A percentile compares a stretch with the other conserved stretches of the same genome.
Conservation (phyloP, 139 green algal genomes). For the Coccomyxa sp. region DNA sequence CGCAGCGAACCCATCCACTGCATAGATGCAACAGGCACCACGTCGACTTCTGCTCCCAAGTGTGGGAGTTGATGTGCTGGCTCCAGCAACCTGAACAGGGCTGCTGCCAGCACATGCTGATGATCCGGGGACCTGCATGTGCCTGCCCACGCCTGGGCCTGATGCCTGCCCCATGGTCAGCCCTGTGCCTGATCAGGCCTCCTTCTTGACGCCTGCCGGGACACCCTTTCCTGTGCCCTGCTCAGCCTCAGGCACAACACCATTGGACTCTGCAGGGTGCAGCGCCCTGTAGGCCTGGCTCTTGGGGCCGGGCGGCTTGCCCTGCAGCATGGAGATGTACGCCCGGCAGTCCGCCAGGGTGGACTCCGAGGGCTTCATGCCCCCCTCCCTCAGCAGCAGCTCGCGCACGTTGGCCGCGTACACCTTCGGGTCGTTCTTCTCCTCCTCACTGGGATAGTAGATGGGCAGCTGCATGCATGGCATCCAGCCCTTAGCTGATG, state of each 20-base stretch:
- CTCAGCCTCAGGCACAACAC: not conserved
- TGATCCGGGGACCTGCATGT: no score
- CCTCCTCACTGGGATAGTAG: slow-evolving; percentile 65
- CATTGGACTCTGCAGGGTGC: not conserved
- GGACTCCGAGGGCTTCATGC: not conserved
- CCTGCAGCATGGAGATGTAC: slow-evolving; percentile 11
- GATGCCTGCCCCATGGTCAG: no score
- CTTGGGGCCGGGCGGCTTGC: not conserved
- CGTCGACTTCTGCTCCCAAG: no score
- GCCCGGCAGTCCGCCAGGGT: not conserved
- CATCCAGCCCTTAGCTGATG: no score
- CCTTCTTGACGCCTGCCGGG: not conserved
- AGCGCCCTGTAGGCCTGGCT: not conserved
- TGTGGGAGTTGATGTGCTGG: no score
- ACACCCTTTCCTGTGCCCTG: not conserved
- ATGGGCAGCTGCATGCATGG: slow-evolving; percentile 66
- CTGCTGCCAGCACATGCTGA: no score
- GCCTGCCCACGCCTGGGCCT: no score
- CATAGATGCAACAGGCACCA: no score
- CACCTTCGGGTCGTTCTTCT: slow-evolving; percentile 56
- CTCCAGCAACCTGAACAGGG: no score
- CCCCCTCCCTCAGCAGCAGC: slow-evolving; percentile 45
- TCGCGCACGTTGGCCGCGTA: slow-evolving; percentile 71
- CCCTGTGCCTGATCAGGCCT: not conserved
- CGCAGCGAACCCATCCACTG: no score